Evolutionary conservation across 768 basidiomycete species (phyloP).

Genomic region (Coprinopsis sp.): DNA sequence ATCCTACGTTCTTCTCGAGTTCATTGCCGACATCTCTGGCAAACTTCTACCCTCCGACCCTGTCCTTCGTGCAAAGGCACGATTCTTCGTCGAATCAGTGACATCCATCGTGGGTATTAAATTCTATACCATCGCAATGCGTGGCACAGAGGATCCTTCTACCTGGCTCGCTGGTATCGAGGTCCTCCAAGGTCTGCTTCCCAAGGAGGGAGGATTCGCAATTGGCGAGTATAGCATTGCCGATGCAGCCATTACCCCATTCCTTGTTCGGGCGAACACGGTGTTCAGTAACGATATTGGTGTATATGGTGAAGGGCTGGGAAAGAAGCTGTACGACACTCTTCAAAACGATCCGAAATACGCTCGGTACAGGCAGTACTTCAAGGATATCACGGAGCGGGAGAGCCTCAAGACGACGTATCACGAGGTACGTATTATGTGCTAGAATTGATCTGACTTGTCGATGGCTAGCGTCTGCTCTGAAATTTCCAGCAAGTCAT

Average conservation of each 20-base stretch:
- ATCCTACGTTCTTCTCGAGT: conserved; percentile 62
- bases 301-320: conserved; percentile 43
- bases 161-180: conserved; percentile 40
- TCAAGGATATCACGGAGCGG: conserved; percentile 41
- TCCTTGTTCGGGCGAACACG: conserved; percentile 50
- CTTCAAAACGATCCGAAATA: conserved; percentile 43
- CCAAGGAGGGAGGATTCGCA: conserved; percentile 39
- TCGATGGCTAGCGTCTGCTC: too few relatives aligned
- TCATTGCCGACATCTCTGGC: conserved; percentile 54
- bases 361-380: conserved; percentile 47
- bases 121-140: conserved; percentile 30
- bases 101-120: conserved; percentile 40
- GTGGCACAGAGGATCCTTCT: conserved; percentile 38
- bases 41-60: conserved; percentile 52
- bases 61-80: conserved; percentile 50
- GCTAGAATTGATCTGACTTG: too few relatives aligned
- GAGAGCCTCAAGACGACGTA: conserved; percentile 54
- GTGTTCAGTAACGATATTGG: conserved; percentile 48
- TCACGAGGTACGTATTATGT: conserved; percentile 48
- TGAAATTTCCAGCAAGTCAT: too few relatives aligned
- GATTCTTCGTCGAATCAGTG: conserved; percentile 59
- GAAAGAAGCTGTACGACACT: conserved; percentile 36
- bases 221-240: conserved; percentile 54
- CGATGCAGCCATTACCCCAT: conserved; percentile 57
- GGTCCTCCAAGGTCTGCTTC: conserved; percentile 45